Evolutionary conservation across 768 basidiomycete species (phyloP), one percentile per base, ranked within the genome.

Genomic region (Rhizopogon roseolus): DNA sequence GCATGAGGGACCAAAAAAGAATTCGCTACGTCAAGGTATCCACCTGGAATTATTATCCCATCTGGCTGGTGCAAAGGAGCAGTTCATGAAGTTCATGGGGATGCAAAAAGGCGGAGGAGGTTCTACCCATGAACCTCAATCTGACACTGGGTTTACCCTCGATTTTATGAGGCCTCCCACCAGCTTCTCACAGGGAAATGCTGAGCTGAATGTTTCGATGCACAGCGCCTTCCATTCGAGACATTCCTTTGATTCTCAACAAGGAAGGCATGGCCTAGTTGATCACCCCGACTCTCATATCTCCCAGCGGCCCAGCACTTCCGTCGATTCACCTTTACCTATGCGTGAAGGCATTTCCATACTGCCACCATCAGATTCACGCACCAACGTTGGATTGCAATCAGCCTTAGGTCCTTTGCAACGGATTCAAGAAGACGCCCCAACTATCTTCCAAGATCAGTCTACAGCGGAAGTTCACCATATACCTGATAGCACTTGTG

Each of bases 1-100:
- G 22, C 22, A 1, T 22, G 22, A 22, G 1, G 22, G 22, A 22
- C 22, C 41, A 54, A 57, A 40, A 60, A 65, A n/a, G 37, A 42
- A 1, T 25, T 25, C 3, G 16, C 41, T 3, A 14, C 9, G 5
- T 25, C 10, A 34, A 36, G 5, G 14, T 5, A 16, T 48, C 8
- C 13, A 6, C 19, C 34, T 9, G 46, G 22, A 16, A 4, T 5
- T 36, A 34, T 25, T 13, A 5, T 25, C 46, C 36, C 14, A 5
- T 48, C 22, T 48, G 19, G 14, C 19, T 48, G 1, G 4, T 3
- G 19, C 34, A 16, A 16, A 34, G 34, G 37, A 36, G 34, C 14
- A 48, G 22, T 3, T 10, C 14, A 25, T 36, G 34, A 8, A 22
- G 14, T 14, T 25, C 14, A 40, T n/a, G 4, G 10, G 17, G 10